Conservation (phyloP, 129 eudicot genomes). For the carrot (Daucus carota) region DH1_v3.0 NC_030384.2:48951501-48952000, state of each 20-base stretch:
- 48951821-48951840: neutral
- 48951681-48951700: neutral
- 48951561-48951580: constrained; percentile 17
- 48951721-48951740: neutral
- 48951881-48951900: neutral
- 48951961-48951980: neutral
- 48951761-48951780: neutral
- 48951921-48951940: neutral
- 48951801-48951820: neutral
- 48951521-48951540: constrained; percentile 76
- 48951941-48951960: neutral
- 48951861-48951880: neutral
- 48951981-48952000: neutral
- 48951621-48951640: neutral
- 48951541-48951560: constrained; percentile 88
- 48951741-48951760: neutral
- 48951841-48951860: neutral
- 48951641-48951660: neutral
- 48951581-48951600: neutral
- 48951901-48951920: neutral
- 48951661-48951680: neutral
- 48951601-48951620: neutral
- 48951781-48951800: neutral
- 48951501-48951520: constrained; percentile 86
- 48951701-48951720: neutral